Conservation (phyloP, 2,329 filamentous ascomycete genomes). For the Colletotrichum brevisporum region DNA sequence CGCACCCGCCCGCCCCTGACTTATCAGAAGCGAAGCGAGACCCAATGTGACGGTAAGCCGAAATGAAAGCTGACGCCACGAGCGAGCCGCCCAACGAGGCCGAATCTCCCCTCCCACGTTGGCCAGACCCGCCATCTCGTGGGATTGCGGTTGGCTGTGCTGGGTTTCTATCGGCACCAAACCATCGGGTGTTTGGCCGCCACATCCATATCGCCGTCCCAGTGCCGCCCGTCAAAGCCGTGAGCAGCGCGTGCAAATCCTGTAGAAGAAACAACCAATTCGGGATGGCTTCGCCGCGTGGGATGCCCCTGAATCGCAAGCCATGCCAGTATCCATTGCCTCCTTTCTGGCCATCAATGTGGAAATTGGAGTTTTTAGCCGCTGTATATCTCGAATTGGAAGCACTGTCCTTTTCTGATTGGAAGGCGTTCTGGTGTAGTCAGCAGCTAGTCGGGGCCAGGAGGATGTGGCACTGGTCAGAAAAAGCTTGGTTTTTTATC, state of each 20-base stretch:
- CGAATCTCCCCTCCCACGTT: slow-evolving; percentile 14
- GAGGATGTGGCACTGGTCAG: slow-evolving; percentile 15
- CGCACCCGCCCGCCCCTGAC: not conserved
- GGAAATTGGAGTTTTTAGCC: slow-evolving; percentile 26
- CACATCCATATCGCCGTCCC: not conserved
- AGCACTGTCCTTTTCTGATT: slow-evolving; percentile 2
- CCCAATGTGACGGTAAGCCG: slow-evolving; percentile 19
- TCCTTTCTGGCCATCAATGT: slow-evolving; percentile 9
- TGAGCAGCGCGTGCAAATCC: too few species aligned
- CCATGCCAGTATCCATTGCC: slow-evolving; percentile 13
- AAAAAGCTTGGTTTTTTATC: slow-evolving; percentile 33
- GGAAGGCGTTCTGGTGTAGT: slow-evolving; percentile 1
- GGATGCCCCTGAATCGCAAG: slow-evolving; percentile 1
- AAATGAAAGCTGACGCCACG: slow-evolving; percentile 29
- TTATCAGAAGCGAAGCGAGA: not conserved
- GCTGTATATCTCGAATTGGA: slow-evolving; percentile 12
- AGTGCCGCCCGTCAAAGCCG: too few species aligned
- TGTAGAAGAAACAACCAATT: too few species aligned
- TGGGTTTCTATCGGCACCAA: not conserved
- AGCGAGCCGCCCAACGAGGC: slow-evolving; percentile 19
- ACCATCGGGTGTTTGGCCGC: not conserved
- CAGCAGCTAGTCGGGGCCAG: not conserved
- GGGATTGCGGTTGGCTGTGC: slow-evolving; percentile 4
- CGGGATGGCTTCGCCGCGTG: not conserved
- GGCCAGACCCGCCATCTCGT: not conserved